phyloP scores from a whole-genome alignment of 345 rosid genomes.

The Gynandropsis gynandra region DNA sequence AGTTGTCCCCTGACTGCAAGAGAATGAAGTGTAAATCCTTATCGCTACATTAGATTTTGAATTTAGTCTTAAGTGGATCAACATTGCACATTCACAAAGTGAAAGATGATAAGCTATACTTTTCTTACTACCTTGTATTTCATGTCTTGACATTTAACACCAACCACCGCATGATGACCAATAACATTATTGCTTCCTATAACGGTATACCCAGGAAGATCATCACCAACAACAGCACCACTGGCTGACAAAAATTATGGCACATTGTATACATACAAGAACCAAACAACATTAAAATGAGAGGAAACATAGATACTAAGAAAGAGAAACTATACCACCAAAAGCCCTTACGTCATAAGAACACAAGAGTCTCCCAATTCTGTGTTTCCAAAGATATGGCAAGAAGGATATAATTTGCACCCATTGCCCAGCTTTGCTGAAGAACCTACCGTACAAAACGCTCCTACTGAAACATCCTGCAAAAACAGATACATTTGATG shows the following conservation, averaged over 20 bases:
- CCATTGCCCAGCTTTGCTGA: constrained; percentile 65
- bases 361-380: constrained; percentile 63
- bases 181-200: constrained; percentile 60
- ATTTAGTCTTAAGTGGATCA: not conserved
- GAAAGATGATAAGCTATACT: not conserved
- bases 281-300: not conserved
- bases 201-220: constrained; percentile 66
- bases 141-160: constrained; percentile 87
- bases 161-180: constrained; percentile 78
- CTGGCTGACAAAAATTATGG: constrained; percentile 50
- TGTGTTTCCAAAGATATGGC: constrained; percentile 78
- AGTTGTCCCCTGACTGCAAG: constrained; percentile 61
- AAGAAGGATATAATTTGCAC: constrained; percentile 59
- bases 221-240: constrained; percentile 91
- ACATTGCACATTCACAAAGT: not conserved
- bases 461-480: constrained; percentile 78
- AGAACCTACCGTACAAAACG: constrained; percentile 81
- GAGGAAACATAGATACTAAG: not conserved
- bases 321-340: not conserved
- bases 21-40: not conserved
- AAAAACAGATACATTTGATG: not conserved
- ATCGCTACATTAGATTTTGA: constrained; percentile 3
- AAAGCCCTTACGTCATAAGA: constrained; percentile 68
- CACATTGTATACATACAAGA: constrained; percentile 10
- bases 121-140: constrained; percentile 58